A percentile compares a stretch with the other conserved stretches of the same genome.
These are phyloP conservation scores for Neurospora sp. DNA, from an alignment of 495 filamentous ascomycete genomes.

Conservation along the genomic window DNA sequence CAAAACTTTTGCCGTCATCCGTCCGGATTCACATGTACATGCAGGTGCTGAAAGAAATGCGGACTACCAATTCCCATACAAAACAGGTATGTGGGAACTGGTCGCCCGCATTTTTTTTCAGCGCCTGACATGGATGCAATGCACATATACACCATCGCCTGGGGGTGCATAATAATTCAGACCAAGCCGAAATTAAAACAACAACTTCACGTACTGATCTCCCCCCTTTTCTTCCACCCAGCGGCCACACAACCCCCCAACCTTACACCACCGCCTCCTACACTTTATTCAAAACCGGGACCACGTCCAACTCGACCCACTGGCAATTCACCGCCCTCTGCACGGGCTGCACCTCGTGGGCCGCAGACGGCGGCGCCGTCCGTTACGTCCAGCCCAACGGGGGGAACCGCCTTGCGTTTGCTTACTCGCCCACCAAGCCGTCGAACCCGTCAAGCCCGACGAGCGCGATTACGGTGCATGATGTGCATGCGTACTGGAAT, in stretches of 20 bases:
- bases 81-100: background rate
- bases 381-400: constrained; percentile 18
- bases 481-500: constrained; percentile 33
- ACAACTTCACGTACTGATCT: background rate
- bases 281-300: constrained; percentile 23
- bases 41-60: background rate
- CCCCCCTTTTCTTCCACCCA: background rate
- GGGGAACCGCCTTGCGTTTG: constrained; percentile 34
- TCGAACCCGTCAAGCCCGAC: constrained; percentile 20
- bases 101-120: background rate
- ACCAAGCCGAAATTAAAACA: background rate
- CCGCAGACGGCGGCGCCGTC: constrained; percentile 8
- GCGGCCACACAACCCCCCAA: constrained; percentile 22
- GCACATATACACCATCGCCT: background rate
- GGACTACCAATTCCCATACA: background rate
- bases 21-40: background rate
- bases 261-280: constrained; percentile 20
- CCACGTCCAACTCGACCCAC: constrained; percentile 32
- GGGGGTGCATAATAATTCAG: background rate
- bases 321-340: constrained; percentile 37
- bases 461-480: constrained; percentile 26
- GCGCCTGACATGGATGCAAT: background rate
- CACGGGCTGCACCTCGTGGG: constrained; percentile 31
- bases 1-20: background rate
- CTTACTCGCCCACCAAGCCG: constrained; percentile 26